Evolutionary conservation across 768 basidiomycete genomes (phyloP).

Genomic region (Amanita rimosa): DNA sequence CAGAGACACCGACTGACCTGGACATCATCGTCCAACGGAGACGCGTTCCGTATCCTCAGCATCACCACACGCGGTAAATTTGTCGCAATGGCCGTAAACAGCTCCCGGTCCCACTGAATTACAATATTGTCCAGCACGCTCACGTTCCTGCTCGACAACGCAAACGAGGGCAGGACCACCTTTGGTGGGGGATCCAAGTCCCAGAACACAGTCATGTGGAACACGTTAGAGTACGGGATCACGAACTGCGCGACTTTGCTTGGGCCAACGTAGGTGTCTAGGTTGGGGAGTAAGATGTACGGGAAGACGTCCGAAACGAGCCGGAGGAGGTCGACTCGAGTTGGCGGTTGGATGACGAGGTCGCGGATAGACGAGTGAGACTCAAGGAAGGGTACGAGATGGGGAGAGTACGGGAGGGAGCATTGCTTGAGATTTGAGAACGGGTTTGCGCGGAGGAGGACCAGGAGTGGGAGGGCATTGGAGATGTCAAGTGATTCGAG

Average conservation of each 20-base stretch:
- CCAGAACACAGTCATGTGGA: conserved; percentile 8
- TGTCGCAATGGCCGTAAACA: conserved; percentile 7
- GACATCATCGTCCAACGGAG: conserved; percentile 2
- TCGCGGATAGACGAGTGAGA: conserved; percentile 3
- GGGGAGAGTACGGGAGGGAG: conserved; percentile 7
- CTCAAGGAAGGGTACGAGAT: conserved; percentile 7
- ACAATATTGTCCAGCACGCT: conserved; percentile 10
- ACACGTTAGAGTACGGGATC: conserved; percentile 7
- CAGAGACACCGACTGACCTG: conserved; percentile 3
- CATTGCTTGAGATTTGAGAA: conserved; percentile 4
- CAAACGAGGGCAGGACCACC: conserved; percentile 5
- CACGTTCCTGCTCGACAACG: conserved; percentile 2
- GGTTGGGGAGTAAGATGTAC: conserved; percentile 2
- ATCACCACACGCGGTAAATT: conserved; percentile 7
- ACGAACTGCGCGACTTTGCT: conserved; percentile 8
- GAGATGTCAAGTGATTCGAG: conserved; percentile 9
- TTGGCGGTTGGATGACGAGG: conserved; percentile 8
- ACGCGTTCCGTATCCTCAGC: conserved; percentile 7
- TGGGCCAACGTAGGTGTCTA: conserved; percentile 8
- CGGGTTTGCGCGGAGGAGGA: background rate
- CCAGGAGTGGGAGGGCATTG: background rate
- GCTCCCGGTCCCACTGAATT: conserved; percentile 7
- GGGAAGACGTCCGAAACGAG: background rate
- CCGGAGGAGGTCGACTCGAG: background rate
- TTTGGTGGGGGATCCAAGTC: conserved; percentile 3